Evolutionary conservation across 2,329 filamentous ascomycete genomes (phyloP).

Genomic region (Sarocladium brachiariae): DNA sequence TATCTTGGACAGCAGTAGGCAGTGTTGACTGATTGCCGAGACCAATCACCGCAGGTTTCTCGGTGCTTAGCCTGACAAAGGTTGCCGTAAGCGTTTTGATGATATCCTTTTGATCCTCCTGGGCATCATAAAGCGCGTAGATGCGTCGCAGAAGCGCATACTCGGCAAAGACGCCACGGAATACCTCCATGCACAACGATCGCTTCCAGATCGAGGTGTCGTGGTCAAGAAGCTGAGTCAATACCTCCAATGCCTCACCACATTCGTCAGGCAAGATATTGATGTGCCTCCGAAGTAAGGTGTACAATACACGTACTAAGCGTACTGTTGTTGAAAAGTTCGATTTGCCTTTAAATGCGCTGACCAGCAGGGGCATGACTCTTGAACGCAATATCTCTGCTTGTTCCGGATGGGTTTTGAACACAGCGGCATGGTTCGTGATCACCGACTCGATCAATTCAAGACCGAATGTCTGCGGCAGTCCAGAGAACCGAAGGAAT

Average conservation of each 20-base stretch:
- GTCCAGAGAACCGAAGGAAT: slow-evolving; percentile 70
- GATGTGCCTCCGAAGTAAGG: slow-evolving; percentile 73
- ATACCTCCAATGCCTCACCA: slow-evolving; percentile 70
- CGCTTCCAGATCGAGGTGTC: slow-evolving; percentile 82
- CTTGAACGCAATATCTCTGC: slow-evolving; percentile 67
- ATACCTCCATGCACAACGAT: slow-evolving; percentile 83
- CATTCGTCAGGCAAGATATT: slow-evolving; percentile 69
- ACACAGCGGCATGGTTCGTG: slow-evolving; percentile 75
- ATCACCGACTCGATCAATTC: slow-evolving; percentile 90
- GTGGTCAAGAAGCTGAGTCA: slow-evolving; percentile 83
- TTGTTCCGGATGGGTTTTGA: slow-evolving; percentile 73
- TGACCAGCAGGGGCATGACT: slow-evolving; percentile 78
- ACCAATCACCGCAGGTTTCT: slow-evolving; percentile 84
- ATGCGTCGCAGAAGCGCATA: slow-evolving; percentile 71
- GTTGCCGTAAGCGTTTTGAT: slow-evolving; percentile 77
- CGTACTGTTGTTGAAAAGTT: slow-evolving; percentile 79
- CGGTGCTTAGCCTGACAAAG: slow-evolving; percentile 87
- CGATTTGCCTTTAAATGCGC: slow-evolving; percentile 67
- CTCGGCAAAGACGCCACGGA: slow-evolving; percentile 79
- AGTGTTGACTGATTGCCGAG: slow-evolving; percentile 83
- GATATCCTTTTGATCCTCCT: slow-evolving; percentile 65
- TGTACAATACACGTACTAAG: slow-evolving; percentile 74
- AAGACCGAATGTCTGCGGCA: slow-evolving; percentile 77
- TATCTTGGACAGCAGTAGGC: slow-evolving; percentile 53
- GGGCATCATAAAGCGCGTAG: slow-evolving; percentile 71